Evolutionary conservation across 805 yeast genomes (phyloP).

Genomic region (Ogataea trehaloabstinens): DNA sequence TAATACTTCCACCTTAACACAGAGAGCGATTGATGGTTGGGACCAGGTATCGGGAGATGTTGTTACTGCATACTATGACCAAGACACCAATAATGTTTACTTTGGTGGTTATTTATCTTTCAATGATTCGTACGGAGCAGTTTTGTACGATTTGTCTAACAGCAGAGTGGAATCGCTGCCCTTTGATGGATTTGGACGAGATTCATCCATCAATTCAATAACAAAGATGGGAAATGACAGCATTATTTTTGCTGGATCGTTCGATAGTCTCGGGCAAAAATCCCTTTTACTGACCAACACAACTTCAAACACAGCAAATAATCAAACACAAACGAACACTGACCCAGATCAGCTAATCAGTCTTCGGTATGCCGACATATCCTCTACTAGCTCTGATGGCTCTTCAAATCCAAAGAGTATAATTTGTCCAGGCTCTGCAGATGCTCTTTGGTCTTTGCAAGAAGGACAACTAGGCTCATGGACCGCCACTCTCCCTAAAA

Average conservation of each 20-base stretch:
- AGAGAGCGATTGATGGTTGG: slow-evolving; percentile 22
- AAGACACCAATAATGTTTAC: slow-evolving; percentile 49
- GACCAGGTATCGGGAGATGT: slow-evolving; percentile 38
- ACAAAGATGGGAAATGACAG: slow-evolving; percentile 44
- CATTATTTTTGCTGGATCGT: slow-evolving; percentile 78
- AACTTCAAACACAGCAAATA: slow-evolving; percentile 31
- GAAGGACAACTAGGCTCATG: slow-evolving; percentile 59
- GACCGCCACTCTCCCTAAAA: slow-evolving; percentile 56
- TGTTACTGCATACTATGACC: slow-evolving; percentile 46
- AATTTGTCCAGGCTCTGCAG: slow-evolving; percentile 56
- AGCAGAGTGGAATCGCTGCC: slow-evolving; percentile 47
- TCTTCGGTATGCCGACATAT: slow-evolving; percentile 52
- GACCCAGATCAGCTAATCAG: slow-evolving; percentile 64
- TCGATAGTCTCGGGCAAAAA: slow-evolving; percentile 56
- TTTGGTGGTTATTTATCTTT: slow-evolving; percentile 77
- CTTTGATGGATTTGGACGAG: slow-evolving; percentile 72
- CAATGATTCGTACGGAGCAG: slow-evolving; percentile 51
- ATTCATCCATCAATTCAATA: slow-evolving; percentile 63
- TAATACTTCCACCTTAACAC: slow-evolving; percentile 5
- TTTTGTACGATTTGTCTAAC: slow-evolving; percentile 55
- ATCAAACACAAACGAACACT: slow-evolving; percentile 34
- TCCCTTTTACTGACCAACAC: slow-evolving; percentile 37
- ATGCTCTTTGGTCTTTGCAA: slow-evolving; percentile 48
- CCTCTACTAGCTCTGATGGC: slow-evolving; percentile 42
- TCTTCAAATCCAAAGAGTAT: slow-evolving; percentile 35